phyloP scores from a whole-genome alignment of 2,329 filamentous ascomycete species.

The Aureobasidium sp. region DNA sequence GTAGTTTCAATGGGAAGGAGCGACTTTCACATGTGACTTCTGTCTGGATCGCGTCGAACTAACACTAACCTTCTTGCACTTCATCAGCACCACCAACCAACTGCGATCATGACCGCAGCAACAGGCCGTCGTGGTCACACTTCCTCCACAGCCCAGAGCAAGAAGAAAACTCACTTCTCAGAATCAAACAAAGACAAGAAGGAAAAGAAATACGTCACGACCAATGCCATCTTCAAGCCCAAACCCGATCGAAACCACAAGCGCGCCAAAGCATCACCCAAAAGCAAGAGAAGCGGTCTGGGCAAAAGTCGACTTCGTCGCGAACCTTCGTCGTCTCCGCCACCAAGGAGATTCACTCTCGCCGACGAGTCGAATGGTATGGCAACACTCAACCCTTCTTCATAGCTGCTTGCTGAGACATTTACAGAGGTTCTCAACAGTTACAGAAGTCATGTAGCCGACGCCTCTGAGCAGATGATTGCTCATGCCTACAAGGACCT shows the following conservation, averaged over 20 bases:
- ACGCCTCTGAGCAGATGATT: slow-evolving; percentile 7
- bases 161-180: neutral
- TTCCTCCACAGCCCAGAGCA: neutral
- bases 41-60: neutral
- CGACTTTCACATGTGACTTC: neutral
- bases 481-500: slow-evolving; percentile 15
- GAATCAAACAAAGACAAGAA: slow-evolving; percentile 1
- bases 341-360: slow-evolving; percentile 6
- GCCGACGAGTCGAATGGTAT: slow-evolving; percentile 13
- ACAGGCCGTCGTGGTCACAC: neutral
- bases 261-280: neutral
- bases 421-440: slow-evolving; percentile 14
- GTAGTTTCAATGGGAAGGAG: neutral
- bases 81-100: neutral
- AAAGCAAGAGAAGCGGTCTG: neutral
- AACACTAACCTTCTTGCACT: neutral
- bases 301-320: slow-evolving; percentile 1
- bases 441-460: slow-evolving; percentile 13
- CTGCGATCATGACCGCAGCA: neutral
- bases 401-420: neutral
- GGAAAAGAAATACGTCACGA: slow-evolving; percentile 6
- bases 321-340: neutral
- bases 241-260: neutral
- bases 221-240: slow-evolving; percentile 7
- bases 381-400: neutral